phyloP scores from a whole-genome alignment of 1,139 yeast species.

The Yamadazyma pseudoaaseri region DNA sequence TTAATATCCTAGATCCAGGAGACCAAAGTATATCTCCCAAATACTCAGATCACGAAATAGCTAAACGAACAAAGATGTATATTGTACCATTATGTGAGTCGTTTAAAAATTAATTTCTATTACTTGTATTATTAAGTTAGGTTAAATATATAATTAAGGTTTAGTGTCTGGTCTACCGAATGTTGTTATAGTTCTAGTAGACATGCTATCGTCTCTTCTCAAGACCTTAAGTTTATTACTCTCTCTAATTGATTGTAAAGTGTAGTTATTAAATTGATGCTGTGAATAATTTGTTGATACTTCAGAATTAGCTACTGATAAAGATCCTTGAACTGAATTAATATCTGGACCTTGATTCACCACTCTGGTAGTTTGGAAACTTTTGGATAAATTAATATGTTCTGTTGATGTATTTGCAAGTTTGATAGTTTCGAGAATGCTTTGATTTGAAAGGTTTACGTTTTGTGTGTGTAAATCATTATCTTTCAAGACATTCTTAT shows the following conservation, averaged over 20 bases:
- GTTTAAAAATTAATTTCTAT: slow-evolving; percentile 5
- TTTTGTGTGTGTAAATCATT: slow-evolving; percentile 10
- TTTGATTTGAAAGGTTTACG: slow-evolving; percentile 9
- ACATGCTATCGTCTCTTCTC: slow-evolving; percentile 10
- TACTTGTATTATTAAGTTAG: not conserved
- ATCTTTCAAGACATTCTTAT: slow-evolving; percentile 14
- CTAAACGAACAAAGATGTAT: slow-evolving; percentile 33
- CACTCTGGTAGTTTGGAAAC: not conserved
- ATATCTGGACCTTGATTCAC: slow-evolving; percentile 16
- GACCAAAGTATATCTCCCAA: slow-evolving; percentile 17
- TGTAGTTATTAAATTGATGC: slow-evolving; percentile 2
- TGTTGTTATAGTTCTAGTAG: slow-evolving; percentile 9
- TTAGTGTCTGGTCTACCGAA: slow-evolving; percentile 1
- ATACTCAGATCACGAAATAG: slow-evolving; percentile 33
- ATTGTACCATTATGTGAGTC: slow-evolving; percentile 33
- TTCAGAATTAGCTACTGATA: slow-evolving; percentile 14
- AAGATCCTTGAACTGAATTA: slow-evolving; percentile 25
- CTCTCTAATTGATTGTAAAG: slow-evolving; percentile 5
- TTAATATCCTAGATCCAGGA: slow-evolving; percentile 37
- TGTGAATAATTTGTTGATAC: slow-evolving; percentile 10
- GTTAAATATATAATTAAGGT: not conserved
- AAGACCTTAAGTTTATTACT: not conserved
- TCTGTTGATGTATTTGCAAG: slow-evolving; percentile 4
- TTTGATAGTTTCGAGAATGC: slow-evolving; percentile 10
- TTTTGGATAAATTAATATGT: slow-evolving; percentile 1